Conservation (phyloP, 1,284 basidiomycete genomes). For the Coniferiporia weirii region DNA sequence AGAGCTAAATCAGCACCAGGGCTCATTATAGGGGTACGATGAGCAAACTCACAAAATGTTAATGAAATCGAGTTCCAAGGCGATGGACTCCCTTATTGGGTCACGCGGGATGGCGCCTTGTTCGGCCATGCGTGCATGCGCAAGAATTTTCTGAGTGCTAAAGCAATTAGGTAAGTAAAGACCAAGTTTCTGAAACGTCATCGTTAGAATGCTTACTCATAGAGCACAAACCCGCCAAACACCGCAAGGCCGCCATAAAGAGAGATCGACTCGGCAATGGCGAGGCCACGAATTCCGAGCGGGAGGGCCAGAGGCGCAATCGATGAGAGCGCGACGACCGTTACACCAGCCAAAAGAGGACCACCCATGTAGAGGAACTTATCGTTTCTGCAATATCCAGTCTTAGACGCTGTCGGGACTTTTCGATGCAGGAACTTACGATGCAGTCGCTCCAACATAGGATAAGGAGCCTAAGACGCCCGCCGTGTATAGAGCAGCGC, state of each 20-base stretch:
- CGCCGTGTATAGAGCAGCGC: constrained; percentile 85
- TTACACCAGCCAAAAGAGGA: constrained; percentile 78
- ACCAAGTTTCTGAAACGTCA: background rate
- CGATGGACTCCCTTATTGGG: constrained; percentile 74
- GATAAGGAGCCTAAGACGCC: constrained; percentile 81
- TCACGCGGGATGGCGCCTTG: constrained; percentile 64
- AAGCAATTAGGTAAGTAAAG: background rate
- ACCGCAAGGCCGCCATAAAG: constrained; percentile 86
- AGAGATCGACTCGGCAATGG: constrained; percentile 73
- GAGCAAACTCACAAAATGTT: constrained; percentile 69
- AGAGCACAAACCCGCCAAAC: constrained; percentile 83
- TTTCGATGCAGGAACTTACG: constrained; percentile 35
- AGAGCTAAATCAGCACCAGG: constrained; percentile 1
- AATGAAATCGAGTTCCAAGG: constrained; percentile 82
- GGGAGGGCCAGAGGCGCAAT: constrained; percentile 86
- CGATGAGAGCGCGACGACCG: constrained; percentile 80
- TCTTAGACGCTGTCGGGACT: constrained; percentile 1
- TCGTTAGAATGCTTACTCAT: constrained; percentile 53
- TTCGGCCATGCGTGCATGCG: constrained; percentile 71
- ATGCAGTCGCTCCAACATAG: constrained; percentile 87
- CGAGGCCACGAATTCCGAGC: constrained; percentile 71
- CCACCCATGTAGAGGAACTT: constrained; percentile 84
- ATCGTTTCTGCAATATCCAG: constrained; percentile 52
- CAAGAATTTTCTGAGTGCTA: constrained; percentile 78
- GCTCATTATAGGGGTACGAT: background rate